Base-by-base conservation (phyloP, 805 yeast species). In the Yarrowia porcina region DNA sequence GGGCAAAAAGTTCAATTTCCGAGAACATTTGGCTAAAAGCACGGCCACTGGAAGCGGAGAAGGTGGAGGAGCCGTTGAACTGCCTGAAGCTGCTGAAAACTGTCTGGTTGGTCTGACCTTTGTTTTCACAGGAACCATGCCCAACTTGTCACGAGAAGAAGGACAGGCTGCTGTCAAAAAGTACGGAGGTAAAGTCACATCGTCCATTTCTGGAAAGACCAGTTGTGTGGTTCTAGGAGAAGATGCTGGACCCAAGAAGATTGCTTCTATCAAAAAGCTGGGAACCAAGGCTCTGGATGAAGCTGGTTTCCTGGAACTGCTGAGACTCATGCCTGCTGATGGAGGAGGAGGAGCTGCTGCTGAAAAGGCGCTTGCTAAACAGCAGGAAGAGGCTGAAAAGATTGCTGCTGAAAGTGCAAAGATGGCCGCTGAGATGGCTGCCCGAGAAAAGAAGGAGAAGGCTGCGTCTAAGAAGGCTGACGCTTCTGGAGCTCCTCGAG, bases 171-270 rank as follows among this genome's bases (percentile, higher is more conserved):
- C 89, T 12, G 96, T 97, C 5, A 86, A 89, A 68, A 80, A 82
- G 66, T 90, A 93, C 70, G 99, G 99, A 15, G 99, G 97, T 3
- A 86, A 86, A 69, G 96, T 93, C 17, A 89, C 77, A 0, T 85
- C 89, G 68, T 83, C 96, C 0, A 87, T 93, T 25, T 88, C 94
- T 63, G 84, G 90, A 11, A 89, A 87, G 69, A 94, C 99, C 0
- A 83, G 90, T 23, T 79, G 91, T 49, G 96, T 93, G 1, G 97
- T 94, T 1, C 79, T 94, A 30, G 99, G 99, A 8, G 90, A 82
- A 60, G 97, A 94, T 67, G 98, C 99, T 2, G 99, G 99, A 0
- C 97, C 98, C 2, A 85, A 90, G n/a, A 94, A 94, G 74, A 84
- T 94, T 44, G 83, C 83, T 69, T 89, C 86, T 70, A 93, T 96